Percentiles rank a stretch among this genome's conserved stretches.
phyloP scores from a whole-genome alignment of 306 rosid species.

The Cucumis cinereus region DNA sequence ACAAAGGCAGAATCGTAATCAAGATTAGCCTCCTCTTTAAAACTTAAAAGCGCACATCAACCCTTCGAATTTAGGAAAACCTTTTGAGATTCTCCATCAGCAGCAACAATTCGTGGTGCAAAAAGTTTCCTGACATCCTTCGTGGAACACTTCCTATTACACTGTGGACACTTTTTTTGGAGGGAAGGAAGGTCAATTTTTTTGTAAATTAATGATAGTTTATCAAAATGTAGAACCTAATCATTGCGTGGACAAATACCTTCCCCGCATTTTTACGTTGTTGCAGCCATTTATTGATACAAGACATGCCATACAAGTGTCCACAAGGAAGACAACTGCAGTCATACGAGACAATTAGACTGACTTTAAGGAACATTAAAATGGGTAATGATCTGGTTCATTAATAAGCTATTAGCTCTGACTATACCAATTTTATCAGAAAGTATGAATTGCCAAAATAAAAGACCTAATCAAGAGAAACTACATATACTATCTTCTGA shows the following conservation, averaged over 20 bases:
- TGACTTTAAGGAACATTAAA: background rate
- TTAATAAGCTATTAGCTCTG: background rate
- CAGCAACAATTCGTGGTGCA: constrained; percentile 41
- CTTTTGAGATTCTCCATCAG: constrained; percentile 67
- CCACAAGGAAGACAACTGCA: constrained; percentile 94
- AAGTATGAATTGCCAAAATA: background rate
- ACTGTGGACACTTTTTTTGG: constrained; percentile 64
- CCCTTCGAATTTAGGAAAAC: constrained; percentile 16
- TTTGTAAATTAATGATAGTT: background rate
- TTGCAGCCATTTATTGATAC: constrained; percentile 62
- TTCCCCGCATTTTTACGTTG: constrained; percentile 42
- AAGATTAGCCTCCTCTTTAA: constrained; percentile 1
- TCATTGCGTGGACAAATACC: constrained; percentile 22
- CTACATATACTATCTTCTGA: background rate
- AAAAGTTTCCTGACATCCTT: constrained; percentile 73
- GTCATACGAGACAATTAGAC: background rate
- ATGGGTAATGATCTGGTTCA: background rate
- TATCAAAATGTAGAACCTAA: background rate
- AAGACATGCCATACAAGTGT: constrained; percentile 78
- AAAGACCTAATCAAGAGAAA: background rate
- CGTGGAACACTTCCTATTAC: constrained; percentile 52
- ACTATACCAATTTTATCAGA: background rate
- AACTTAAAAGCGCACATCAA: background rate
- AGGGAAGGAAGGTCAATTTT: background rate
- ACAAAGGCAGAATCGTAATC: constrained; percentile 7